Base-by-base conservation (phyloP, 2,329 filamentous ascomycete species). In the Exserohilum rostratum region DNA sequence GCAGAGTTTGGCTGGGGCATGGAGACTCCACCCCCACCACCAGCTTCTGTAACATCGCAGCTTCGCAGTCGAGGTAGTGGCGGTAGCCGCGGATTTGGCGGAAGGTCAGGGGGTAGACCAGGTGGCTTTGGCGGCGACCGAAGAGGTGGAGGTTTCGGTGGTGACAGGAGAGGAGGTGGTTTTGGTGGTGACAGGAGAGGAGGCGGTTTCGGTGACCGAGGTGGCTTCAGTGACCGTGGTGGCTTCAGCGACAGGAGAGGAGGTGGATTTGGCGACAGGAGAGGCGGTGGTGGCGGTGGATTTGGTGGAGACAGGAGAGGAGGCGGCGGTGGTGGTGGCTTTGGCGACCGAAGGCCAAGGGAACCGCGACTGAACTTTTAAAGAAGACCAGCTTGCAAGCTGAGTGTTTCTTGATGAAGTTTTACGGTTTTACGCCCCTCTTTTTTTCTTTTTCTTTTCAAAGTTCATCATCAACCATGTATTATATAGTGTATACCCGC, bases 1-100 rank as follows among this genome's bases (percentile, higher is more conserved):
- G 75, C 78, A 6, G 70, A 76, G 37, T 75, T 79, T 55, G 80
- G 80, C 6, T 83, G 79, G 76, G 77, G 79, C 5, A 73, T 83
- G 46, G 46, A 49, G 18, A 49, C 29, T 66, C 56, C 72, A 12
- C 81, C 81, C 50, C 56, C 46, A 30, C 68, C 68, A 50, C 74
- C 72, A 27, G 52, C 57, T 46, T 70, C 44, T 20, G 30, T 69
- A 22, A 66, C 60, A 25, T 15, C 42, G 57, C 6, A 34, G 61
- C 25, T 20, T 62, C 4, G 22, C 22, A 39, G 57, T 9, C 42
- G 64, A 5, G 45, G 53, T 20, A 37, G 61, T 31, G 57, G 52
- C 15, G 39, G 55, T 6, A 49, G 59, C 18, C 20, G 44, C 9
- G 50, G 46, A 13, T 50, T 46, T 20, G 53, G 56, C 29, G 57